Conservation (phyloP, 2,329 filamentous ascomycete genomes). For the Neoscytalidium dimidiatum region DNA sequence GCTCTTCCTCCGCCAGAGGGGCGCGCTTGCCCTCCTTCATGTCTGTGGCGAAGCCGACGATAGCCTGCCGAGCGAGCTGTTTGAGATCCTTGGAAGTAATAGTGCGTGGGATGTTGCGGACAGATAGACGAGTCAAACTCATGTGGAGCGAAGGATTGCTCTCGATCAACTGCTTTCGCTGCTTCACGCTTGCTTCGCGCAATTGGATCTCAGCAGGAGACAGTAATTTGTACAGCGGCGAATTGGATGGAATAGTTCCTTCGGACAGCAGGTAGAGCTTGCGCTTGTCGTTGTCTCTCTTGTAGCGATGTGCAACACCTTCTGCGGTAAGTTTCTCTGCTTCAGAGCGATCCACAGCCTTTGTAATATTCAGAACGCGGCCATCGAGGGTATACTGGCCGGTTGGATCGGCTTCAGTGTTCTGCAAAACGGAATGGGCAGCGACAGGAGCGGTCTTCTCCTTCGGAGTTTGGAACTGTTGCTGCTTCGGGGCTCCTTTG, state of each 20-base stretch:
- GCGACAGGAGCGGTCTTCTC: constrained; percentile 49
- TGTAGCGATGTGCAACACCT: constrained; percentile 62
- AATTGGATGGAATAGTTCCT: constrained; percentile 77
- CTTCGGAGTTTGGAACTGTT: constrained; percentile 34
- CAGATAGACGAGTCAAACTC: constrained; percentile 83
- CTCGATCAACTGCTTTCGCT: constrained; percentile 88
- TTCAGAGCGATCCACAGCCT: constrained; percentile 81
- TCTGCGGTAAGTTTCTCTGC: constrained; percentile 74
- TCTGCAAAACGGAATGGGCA: constrained; percentile 77
- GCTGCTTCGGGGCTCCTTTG: constrained; percentile 65
- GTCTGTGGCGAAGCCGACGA: constrained; percentile 91
- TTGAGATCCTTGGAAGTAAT: constrained; percentile 87
- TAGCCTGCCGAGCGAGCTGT: constrained; percentile 83
- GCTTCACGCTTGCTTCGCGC: constrained; percentile 81
- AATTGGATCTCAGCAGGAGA: constrained; percentile 80
- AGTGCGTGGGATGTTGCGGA: constrained; percentile 86
- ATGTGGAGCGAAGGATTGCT: constrained; percentile 87
- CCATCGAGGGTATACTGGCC: constrained; percentile 91
- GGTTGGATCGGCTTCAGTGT: constrained; percentile 77
- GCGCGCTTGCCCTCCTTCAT: constrained; percentile 76
- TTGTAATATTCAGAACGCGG: constrained; percentile 79
- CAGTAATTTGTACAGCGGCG: constrained; percentile 74
- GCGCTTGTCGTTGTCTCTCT: constrained; percentile 82
- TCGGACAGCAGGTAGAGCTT: constrained; percentile 85
- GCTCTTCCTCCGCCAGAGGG: constrained; percentile 86